A percentile compares a stretch with the other conserved stretches of the same genome.
phyloP scores from a whole-genome alignment of 2,329 filamentous ascomycete genomes.

The Penicillium nordicum region DNA sequence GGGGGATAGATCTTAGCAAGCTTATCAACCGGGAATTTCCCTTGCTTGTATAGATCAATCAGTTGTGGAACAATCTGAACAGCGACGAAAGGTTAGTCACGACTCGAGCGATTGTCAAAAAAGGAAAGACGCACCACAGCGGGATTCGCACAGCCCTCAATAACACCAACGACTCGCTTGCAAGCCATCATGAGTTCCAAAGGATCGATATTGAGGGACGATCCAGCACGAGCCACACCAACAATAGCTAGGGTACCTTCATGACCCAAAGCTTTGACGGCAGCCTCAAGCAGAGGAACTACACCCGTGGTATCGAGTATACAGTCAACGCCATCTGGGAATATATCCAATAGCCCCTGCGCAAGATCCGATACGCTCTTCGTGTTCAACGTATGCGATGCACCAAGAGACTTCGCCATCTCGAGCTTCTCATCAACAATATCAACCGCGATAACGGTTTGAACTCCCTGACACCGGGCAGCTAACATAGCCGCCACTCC shows the following conservation, averaged over 20 bases:
- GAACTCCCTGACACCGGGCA: constrained; percentile 19
- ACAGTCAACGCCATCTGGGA: constrained; percentile 26
- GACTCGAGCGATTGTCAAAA: background rate
- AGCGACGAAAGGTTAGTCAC: background rate
- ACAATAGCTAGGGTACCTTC: constrained; percentile 34
- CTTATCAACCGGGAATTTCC: constrained; percentile 36
- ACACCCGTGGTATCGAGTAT: constrained; percentile 35
- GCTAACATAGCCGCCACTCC: constrained; percentile 21
- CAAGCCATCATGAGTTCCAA: constrained; percentile 24
- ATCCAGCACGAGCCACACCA: constrained; percentile 29
- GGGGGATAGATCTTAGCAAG: constrained; percentile 29
- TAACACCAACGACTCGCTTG: constrained; percentile 33
- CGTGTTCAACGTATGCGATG: constrained; percentile 42
- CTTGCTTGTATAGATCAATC: constrained; percentile 30
- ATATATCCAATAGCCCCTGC: constrained; percentile 27
- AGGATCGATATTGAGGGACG: constrained; percentile 28
- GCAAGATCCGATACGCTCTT: constrained; percentile 27
- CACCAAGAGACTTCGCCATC: constrained; percentile 46
- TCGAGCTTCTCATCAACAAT: constrained; percentile 42
- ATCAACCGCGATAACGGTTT: constrained; percentile 46
- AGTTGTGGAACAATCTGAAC: constrained; percentile 34
- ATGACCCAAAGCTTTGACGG: constrained; percentile 29
- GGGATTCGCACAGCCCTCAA: constrained; percentile 34
- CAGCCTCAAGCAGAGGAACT: constrained; percentile 26
- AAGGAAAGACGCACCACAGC: constrained; percentile 11